These are phyloP conservation scores for Spirogloea muscicola DNA, from an alignment of 139 green algal genomes.

Conservation along the genomic window DNA sequence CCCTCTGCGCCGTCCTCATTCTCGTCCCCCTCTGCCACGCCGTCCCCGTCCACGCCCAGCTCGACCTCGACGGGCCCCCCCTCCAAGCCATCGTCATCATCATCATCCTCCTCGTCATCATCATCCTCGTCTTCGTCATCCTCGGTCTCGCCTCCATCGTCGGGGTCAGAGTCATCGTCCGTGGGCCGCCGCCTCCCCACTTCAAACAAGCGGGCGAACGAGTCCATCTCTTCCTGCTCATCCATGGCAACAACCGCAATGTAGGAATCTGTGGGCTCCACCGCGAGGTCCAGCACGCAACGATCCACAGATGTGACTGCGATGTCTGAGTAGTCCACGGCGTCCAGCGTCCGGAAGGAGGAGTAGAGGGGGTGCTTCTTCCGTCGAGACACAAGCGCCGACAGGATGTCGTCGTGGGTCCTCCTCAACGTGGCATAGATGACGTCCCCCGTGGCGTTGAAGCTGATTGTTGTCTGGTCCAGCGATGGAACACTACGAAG, in stretches of 20 bases:
- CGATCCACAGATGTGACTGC: constrained; percentile 61
- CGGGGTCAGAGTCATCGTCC: constrained; percentile 49
- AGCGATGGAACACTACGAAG: constrained; percentile 63
- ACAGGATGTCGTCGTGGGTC: constrained; percentile 31
- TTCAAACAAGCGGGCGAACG: constrained; percentile 49
- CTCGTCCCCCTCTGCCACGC: neutral
- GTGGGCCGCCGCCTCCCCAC: constrained; percentile 48
- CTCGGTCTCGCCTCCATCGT: constrained; percentile 35
- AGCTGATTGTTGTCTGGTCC: constrained; percentile 55
- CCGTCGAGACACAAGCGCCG: constrained; percentile 38
- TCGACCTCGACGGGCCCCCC: constrained; percentile 11
- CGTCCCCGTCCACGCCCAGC: constrained; percentile 1
- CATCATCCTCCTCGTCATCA: constrained; percentile 36
- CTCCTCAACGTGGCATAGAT: constrained; percentile 53
- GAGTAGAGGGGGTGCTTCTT: constrained; percentile 58
- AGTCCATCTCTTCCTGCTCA: constrained; percentile 41
- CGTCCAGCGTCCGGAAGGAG: constrained; percentile 68
- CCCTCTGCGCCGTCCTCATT: constrained; percentile 10
- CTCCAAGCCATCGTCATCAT: constrained; percentile 14
- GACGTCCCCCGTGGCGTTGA: constrained; percentile 52
- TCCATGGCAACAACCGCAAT: constrained; percentile 63
- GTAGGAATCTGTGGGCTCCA: constrained; percentile 60
- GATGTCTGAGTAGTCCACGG: constrained; percentile 64
- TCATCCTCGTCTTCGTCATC: constrained; percentile 47
- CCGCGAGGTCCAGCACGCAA: constrained; percentile 60